phyloP scores from a whole-genome alignment of 441 rosid species.

The Jatropha podagrica region DNA sequence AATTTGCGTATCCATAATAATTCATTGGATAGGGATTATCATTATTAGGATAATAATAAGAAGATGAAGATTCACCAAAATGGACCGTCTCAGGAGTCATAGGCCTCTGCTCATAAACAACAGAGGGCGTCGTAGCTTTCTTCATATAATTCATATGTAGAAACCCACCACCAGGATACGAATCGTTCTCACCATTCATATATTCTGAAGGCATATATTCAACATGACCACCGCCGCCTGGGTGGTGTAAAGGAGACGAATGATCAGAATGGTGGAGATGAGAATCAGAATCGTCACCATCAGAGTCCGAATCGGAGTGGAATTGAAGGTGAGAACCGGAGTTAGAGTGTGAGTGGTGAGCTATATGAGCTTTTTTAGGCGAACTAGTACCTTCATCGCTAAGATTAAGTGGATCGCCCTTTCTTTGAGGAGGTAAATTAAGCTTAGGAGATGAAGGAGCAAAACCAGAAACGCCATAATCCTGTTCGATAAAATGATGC shows the following conservation, averaged over 20 bases:
- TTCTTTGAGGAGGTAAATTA: slow-evolving; percentile 50
- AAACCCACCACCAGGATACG: slow-evolving; percentile 29
- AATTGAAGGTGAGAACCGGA: slow-evolving; percentile 65
- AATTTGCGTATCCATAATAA: slow-evolving; percentile 31
- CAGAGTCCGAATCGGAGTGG: slow-evolving; percentile 44
- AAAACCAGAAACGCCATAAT: slow-evolving; percentile 19
- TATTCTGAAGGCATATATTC: slow-evolving; percentile 33
- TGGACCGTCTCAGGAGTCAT: slow-evolving; percentile 44
- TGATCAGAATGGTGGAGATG: slow-evolving; percentile 45
- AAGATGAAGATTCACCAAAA: slow-evolving; percentile 65
- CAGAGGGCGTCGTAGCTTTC: slow-evolving; percentile 48
- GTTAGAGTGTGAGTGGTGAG: slow-evolving; percentile 40
- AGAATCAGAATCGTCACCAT: slow-evolving; percentile 38
- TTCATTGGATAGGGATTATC: slow-evolving; percentile 19
- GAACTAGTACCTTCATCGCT: slow-evolving; percentile 1
- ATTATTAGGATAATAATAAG: slow-evolving; percentile 31
- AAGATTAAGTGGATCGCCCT: slow-evolving; percentile 25
- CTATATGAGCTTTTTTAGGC: slow-evolving; percentile 10
- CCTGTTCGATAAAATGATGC: slow-evolving; percentile 46
- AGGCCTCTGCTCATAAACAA: slow-evolving; percentile 68
- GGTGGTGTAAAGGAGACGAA: slow-evolving; percentile 52
- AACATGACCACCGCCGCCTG: slow-evolving; percentile 24
- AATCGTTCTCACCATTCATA: slow-evolving; percentile 17
- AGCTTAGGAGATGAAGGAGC: slow-evolving; percentile 36
- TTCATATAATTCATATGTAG: slow-evolving; percentile 77